A percentile compares a stretch with the other conserved stretches of the same genome.
phyloP scores from a whole-genome alignment of 2,329 filamentous ascomycete genomes.

The Pleomassaria siparia region DNA sequence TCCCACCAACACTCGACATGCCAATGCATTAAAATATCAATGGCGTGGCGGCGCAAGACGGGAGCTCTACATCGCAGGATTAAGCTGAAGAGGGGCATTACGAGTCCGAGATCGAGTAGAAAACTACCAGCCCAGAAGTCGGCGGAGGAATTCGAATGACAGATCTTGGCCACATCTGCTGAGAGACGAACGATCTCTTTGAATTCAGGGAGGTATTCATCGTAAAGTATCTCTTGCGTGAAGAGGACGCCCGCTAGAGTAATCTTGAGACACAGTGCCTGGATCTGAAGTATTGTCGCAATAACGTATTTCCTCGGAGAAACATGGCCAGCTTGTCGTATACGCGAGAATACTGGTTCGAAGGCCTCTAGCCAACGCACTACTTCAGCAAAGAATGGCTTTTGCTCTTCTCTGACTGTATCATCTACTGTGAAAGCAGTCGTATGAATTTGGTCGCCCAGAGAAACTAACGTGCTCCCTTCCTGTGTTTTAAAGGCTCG shows the following conservation, averaged over 20 bases:
- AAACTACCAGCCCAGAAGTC: conserved; percentile 13
- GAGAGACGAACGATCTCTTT: conserved; percentile 9
- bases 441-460: conserved; percentile 13
- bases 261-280: conserved; percentile 12
- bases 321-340: neutral
- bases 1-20: conserved; percentile 18
- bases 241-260: conserved; percentile 9
- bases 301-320: conserved; percentile 8
- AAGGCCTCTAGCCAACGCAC: conserved; percentile 13
- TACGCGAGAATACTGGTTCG: conserved; percentile 7
- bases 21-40: conserved; percentile 13
- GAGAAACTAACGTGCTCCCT: conserved; percentile 6
- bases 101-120: conserved; percentile 12
- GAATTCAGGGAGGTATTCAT: conserved; percentile 9
- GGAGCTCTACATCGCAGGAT: conserved; percentile 12
- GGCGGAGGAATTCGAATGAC: conserved; percentile 2
- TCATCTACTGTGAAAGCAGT: conserved; percentile 6
- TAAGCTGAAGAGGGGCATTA: conserved; percentile 11
- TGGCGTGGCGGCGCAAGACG: conserved; percentile 9
- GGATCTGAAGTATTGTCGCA: conserved; percentile 14
- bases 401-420: conserved; percentile 1
- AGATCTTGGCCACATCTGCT: conserved; percentile 6
- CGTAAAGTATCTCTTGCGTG: conserved; percentile 11
- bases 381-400: conserved; percentile 5
- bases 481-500: conserved; percentile 4